Percentiles rank a stretch among this genome's conserved stretches.
Evolutionary conservation across 441 rosid species (phyloP).

Genomic region (Brassica balearica): DNA sequence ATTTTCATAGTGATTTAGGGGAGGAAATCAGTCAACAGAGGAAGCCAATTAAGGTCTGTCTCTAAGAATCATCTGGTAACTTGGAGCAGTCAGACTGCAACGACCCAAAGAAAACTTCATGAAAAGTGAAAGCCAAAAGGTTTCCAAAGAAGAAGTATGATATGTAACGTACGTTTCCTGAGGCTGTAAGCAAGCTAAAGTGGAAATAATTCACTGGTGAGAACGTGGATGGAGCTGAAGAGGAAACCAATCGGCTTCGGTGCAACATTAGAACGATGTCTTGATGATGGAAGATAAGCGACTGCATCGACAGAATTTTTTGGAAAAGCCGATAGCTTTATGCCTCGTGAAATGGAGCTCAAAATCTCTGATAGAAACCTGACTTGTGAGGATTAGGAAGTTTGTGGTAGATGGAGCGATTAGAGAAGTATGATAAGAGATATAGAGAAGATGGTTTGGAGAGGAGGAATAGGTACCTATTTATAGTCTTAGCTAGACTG

Average conservation of each 20-base stretch:
- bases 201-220: not conserved
- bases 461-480: too few relatives aligned
- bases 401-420: not conserved
- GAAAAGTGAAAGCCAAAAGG: not conserved
- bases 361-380: not conserved
- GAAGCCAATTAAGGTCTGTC: constrained; percentile 85
- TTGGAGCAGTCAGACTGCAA: constrained; percentile 74
- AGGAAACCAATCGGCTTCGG: constrained; percentile 58
- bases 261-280: constrained; percentile 41
- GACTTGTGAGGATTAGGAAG: not conserved
- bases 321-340: not conserved
- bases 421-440: too few relatives aligned
- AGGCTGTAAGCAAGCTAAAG: not conserved
- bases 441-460: too few relatives aligned
- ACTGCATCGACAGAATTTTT: not conserved
- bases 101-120: not conserved
- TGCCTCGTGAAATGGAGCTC: not conserved
- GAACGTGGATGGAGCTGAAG: not conserved
- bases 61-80: constrained; percentile 80
- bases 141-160: not conserved
- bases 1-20: not conserved
- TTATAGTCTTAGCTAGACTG: too few relatives aligned
- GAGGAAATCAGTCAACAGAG: constrained; percentile 56
- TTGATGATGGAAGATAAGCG: constrained; percentile 21
- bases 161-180: constrained; percentile 25